A percentile compares a stretch with the other conserved stretches of the same genome.
Evolutionary conservation across 176 grass and related monocot genomes (phyloP).

Genomic region (Oryza brachyantha): DNA sequence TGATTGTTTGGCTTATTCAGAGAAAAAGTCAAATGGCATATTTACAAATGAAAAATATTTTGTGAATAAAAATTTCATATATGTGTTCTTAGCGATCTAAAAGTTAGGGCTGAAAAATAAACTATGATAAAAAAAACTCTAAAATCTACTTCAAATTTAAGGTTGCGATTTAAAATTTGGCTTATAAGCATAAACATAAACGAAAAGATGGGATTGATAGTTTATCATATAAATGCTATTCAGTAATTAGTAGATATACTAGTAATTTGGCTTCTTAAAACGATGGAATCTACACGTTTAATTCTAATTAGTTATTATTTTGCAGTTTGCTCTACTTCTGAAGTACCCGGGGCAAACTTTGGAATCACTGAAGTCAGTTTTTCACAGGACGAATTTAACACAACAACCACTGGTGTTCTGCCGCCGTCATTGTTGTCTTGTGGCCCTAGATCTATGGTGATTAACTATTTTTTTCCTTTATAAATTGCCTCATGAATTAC

Average conservation of each 20-base stretch:
- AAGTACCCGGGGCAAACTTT: constrained; percentile 32
- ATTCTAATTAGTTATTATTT: constrained; percentile 2
- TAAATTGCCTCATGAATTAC: neutral
- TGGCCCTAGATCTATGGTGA: constrained; percentile 49
- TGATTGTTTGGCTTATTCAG: too few species aligned
- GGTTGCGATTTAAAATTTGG: too few species aligned
- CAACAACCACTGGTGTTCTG: constrained; percentile 40
- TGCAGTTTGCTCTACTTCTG: constrained; percentile 34
- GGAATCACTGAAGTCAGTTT: constrained; percentile 41
- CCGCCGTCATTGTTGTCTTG: constrained; percentile 45
- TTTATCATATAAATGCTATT: neutral
- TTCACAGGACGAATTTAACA: constrained; percentile 37
- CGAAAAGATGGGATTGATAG: too few species aligned
- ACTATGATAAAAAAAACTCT: too few species aligned
- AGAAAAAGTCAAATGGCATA: too few species aligned
- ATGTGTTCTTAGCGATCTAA: too few species aligned
- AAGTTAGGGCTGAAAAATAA: too few species aligned
- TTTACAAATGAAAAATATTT: too few species aligned
- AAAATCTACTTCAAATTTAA: too few species aligned
- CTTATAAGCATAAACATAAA: too few species aligned
- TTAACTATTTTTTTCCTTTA: constrained; percentile 25
- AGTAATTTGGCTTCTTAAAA: neutral
- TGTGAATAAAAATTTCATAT: too few species aligned
- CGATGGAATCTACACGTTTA: neutral
- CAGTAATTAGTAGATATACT: neutral